phyloP scores from a whole-genome alignment of 208 protist species.

The Acanthamoeba castellanii region DNA sequence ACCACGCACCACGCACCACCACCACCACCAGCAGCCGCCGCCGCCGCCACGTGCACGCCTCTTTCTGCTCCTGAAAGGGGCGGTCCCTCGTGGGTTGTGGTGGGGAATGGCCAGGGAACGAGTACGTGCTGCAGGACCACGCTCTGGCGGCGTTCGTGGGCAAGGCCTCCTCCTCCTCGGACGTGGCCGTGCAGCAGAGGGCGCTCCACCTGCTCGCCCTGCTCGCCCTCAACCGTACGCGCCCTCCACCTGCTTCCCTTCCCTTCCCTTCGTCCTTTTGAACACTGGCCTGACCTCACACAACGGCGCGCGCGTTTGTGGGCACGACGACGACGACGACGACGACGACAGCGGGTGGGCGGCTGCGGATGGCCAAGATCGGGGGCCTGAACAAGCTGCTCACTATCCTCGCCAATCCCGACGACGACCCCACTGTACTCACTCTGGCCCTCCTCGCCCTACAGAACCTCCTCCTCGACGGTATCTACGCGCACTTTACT shows the following conservation, averaged over 20 bases:
- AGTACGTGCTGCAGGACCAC: neutral
- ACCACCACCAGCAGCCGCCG: neutral
- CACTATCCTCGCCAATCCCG: neutral
- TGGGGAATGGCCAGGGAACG: neutral
- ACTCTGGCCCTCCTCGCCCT: neutral
- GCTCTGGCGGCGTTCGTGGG: neutral
- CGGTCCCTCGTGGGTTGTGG: no score
- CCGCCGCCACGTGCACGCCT: no score
- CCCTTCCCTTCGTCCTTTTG: no score
- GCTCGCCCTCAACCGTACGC: constrained; percentile 10
- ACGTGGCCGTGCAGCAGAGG: neutral
- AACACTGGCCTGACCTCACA: no score
- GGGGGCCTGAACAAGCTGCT: constrained; percentile 47
- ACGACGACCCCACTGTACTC: neutral
- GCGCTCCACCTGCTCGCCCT: constrained; percentile 17
- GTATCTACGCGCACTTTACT: neutral
- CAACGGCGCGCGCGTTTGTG: no score
- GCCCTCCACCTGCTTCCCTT: neutral
- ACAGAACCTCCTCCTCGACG: neutral
- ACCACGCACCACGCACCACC: no score
- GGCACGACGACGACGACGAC: no score
- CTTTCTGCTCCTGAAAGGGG: neutral
- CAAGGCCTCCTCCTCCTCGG: neutral
- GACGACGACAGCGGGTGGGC: neutral
- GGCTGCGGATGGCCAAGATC: constrained; percentile 1